Percentiles rank a stretch among this genome's conserved stretches.
Conservation (phyloP, 345 rosid genomes). For the Arabis alpina region DNA sequence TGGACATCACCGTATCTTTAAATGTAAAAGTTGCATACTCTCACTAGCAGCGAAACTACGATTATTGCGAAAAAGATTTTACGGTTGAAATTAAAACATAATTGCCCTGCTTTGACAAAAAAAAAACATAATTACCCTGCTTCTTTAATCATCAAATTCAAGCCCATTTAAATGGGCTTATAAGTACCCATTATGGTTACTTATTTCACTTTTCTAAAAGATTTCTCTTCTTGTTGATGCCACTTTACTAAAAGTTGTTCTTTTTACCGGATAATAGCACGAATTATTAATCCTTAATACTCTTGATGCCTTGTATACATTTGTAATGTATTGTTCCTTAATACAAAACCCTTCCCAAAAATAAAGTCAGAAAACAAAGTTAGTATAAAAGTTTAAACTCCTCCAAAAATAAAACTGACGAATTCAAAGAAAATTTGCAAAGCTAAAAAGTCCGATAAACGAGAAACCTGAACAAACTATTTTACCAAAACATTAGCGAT, state of each 20-base stretch:
- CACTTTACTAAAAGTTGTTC: conserved; percentile 1
- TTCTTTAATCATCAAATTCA: conserved; percentile 24
- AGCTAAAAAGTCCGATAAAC: no score
- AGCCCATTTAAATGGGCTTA: conserved; percentile 35
- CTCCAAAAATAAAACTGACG: no score
- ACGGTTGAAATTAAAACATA: conserved; percentile 24
- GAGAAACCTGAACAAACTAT: no score
- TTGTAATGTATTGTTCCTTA: no score
- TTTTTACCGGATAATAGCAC: not conserved
- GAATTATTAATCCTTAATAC: not conserved
- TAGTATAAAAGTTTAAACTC: no score
- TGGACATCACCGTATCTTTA: not conserved
- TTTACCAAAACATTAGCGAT: not conserved
- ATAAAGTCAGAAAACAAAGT: no score
- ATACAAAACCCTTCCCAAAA: no score
- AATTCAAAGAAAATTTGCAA: no score
- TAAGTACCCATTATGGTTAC: conserved; percentile 29
- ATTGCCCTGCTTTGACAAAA: conserved; percentile 16
- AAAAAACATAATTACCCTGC: conserved; percentile 23
- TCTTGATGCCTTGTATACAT: not conserved
- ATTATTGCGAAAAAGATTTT: conserved; percentile 3
- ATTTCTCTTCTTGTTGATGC: not conserved
- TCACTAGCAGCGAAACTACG: not conserved
- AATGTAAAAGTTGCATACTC: not conserved
- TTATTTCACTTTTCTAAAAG: conserved; percentile 14